Evolutionary conservation across 2,329 filamentous ascomycete species (phyloP), one percentile per base, ranked within the genome.

Genomic region (Berkeleyomyces basicola): DNA sequence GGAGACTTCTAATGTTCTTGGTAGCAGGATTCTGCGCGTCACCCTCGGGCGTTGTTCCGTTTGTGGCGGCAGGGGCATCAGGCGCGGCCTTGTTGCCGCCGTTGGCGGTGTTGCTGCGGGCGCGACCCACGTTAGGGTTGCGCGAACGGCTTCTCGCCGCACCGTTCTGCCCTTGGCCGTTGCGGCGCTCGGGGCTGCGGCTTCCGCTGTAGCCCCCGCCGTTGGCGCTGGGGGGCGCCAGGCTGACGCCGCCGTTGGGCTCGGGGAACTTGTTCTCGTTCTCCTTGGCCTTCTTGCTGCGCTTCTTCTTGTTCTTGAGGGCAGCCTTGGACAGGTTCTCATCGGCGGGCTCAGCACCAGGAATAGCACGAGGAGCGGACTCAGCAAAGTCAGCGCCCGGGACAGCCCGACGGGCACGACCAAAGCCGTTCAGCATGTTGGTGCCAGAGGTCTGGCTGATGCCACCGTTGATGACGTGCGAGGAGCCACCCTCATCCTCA

Each of bases 251-350:
- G 66, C 74, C 74, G 69, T 76, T 76, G 44, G 71, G 75, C 63
- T 77, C 76, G 23, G 70, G 70, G n/a, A 58, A 62, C 58, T 84
- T 85, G 59, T 82, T 83, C 16, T 89, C 88, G 4, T 78, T 81
- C 57, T 93, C 90, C 71, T 91, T 93, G 60, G 82, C 82, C 76
- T 96, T 97, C 80, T 95, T 96, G 67, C 79, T 82, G 67, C 93
- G 83, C 82, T 97, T 97, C 83, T 97, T 97, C 83, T 97, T 97
- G 76, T 96, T 96, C 81, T 96, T 96, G 68, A 89, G 77, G 10
- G 88, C 90, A 61, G 87, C 83, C 76, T 93, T 95, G 66, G 88
- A 91, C 66, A 93, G 73, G 68, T 81, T 85, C 68, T 88, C 88
- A 65, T 90, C 87, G 72, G 80, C 85, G 43, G 81, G 77, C 65